These are phyloP conservation scores for Fusarium tjaetaba DNA, from an alignment of 2,329 filamentous ascomycete genomes.

Conservation along the genomic window DNA sequence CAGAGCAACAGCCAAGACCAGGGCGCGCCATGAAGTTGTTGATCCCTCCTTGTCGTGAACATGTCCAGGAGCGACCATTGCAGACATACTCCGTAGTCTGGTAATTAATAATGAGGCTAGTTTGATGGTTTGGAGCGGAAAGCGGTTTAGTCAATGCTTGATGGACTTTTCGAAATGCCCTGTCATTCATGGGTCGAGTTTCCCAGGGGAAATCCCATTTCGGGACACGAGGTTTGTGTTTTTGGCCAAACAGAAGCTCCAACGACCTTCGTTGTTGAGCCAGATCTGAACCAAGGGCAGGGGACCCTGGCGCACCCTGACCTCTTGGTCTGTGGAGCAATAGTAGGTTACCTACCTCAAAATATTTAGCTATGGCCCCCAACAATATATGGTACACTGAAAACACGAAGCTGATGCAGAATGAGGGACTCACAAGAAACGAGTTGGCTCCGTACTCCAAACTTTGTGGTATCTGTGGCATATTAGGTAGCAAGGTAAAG, in stretches of 20 bases:
- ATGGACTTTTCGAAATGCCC: conserved; percentile 30
- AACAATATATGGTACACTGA: not conserved
- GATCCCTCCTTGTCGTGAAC: not conserved
- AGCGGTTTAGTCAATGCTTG: conserved; percentile 8
- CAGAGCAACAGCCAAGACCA: conserved; percentile 1
- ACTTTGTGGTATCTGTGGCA: not conserved
- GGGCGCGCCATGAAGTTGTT: not conserved
- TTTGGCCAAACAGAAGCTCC: conserved; percentile 39
- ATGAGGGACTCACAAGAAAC: not conserved
- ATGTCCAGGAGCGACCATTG: not conserved
- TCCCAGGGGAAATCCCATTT: conserved; percentile 42
- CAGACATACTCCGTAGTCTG: not conserved
- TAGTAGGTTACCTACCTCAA: conserved; percentile 8
- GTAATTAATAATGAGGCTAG: conserved; percentile 5
- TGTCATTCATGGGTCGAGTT: conserved; percentile 17
- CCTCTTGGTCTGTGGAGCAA: not conserved
- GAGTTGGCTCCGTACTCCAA: not conserved
- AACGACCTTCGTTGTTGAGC: conserved; percentile 12
- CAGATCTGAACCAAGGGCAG: conserved; percentile 38
- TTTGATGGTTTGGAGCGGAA: conserved; percentile 13
- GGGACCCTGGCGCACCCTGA: conserved; percentile 13
- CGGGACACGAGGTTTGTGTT: conserved; percentile 47
- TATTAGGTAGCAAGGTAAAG: not conserved
- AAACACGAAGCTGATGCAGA: not conserved
- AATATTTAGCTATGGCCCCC: not conserved